Evolutionary conservation across 768 basidiomycete species (phyloP).

Genomic region (Russula olivacea): DNA sequence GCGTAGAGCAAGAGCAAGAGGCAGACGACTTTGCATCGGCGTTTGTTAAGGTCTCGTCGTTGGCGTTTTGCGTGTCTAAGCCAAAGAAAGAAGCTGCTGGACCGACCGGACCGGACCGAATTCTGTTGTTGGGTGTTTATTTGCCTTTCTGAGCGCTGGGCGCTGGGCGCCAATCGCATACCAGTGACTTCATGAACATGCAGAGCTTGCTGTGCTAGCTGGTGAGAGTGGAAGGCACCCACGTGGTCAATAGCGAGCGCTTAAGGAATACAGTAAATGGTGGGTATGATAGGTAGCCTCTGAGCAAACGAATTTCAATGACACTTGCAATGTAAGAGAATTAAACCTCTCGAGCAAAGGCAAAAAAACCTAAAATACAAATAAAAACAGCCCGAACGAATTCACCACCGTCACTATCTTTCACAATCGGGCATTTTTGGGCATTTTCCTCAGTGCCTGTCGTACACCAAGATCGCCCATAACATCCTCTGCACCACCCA

Average conservation of each 20-base stretch:
- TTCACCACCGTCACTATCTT: neutral
- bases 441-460: slow-evolving; percentile 68
- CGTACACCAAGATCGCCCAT: slow-evolving; percentile 68
- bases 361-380: neutral
- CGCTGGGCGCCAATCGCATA: too few species aligned
- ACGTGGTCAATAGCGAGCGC: too few species aligned
- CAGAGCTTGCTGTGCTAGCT: too few species aligned
- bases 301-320: too few species aligned
- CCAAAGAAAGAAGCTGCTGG: neutral
- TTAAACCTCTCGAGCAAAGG: too few species aligned
- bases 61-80: neutral
- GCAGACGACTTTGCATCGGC: slow-evolving; percentile 2
- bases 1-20: slow-evolving; percentile 3
- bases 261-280: too few species aligned
- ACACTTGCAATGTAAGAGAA: too few species aligned
- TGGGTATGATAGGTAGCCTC: too few species aligned
- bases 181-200: too few species aligned
- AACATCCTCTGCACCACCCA: slow-evolving; percentile 75
- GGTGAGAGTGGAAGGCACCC: too few species aligned
- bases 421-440: slow-evolving; percentile 42
- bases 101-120: neutral
- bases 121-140: neutral
- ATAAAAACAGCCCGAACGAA: too few species aligned
- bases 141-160: neutral
- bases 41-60: neutral